Conservation (phyloP, 1,139 yeast genomes). For the Scheffersomyces parashehatae region DNA sequence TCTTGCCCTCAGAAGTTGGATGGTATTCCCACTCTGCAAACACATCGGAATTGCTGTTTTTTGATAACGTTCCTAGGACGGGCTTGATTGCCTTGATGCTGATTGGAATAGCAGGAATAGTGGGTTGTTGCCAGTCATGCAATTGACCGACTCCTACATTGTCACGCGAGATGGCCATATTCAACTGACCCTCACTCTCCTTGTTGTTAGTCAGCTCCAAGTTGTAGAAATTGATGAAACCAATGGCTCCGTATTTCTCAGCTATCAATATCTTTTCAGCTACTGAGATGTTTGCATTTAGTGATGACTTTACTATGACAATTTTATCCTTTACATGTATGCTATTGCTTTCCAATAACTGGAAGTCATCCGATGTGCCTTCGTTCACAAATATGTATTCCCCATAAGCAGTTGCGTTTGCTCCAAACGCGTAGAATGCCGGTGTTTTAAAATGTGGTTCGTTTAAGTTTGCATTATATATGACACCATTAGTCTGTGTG, state of each 20-base stretch:
- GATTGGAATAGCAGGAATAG: slow-evolving; percentile 39
- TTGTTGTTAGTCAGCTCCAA: slow-evolving; percentile 9
- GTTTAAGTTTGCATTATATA: slow-evolving; percentile 26
- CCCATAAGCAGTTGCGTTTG: slow-evolving; percentile 25
- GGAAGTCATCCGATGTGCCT: slow-evolving; percentile 34
- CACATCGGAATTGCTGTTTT: slow-evolving; percentile 5
- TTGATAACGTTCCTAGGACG: slow-evolving; percentile 27
- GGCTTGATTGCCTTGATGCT: slow-evolving; percentile 33
- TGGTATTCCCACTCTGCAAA: slow-evolving; percentile 29
- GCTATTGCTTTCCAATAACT: slow-evolving; percentile 18
- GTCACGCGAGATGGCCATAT: slow-evolving; percentile 24
- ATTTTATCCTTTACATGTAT: slow-evolving; percentile 26
- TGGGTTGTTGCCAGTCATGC: slow-evolving; percentile 11
- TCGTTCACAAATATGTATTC: slow-evolving; percentile 32
- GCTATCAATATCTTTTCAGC: slow-evolving; percentile 32
- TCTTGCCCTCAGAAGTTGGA: slow-evolving; percentile 17
- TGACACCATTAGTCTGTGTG: slow-evolving; percentile 15
- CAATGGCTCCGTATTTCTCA: slow-evolving; percentile 28
- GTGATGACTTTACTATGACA: slow-evolving; percentile 27
- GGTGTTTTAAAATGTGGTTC: slow-evolving; percentile 38
- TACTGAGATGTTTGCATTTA: slow-evolving; percentile 15
- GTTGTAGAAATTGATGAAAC: slow-evolving; percentile 28
- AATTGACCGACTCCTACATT: slow-evolving; percentile 14
- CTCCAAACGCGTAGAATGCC: slow-evolving; percentile 35
- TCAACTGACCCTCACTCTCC: slow-evolving; percentile 9